Conservation (phyloP, 2,329 filamentous ascomycete genomes). For the Pseudogymnoascus sp. region DNA sequence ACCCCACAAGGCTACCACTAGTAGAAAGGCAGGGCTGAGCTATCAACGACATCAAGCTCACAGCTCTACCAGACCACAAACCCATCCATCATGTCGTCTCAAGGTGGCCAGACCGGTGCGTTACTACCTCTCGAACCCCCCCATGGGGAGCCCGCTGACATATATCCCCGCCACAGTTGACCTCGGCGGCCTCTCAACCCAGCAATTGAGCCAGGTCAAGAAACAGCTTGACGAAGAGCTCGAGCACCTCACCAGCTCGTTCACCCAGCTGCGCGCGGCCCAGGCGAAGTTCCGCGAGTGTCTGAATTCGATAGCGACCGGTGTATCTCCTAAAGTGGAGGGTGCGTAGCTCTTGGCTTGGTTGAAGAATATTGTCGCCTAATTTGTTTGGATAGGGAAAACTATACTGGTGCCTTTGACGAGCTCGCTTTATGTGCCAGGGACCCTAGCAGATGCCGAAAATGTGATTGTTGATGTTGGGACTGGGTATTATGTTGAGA, state of each 20-base stretch:
- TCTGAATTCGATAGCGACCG: slow-evolving; percentile 64
- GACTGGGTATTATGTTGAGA: slow-evolving; percentile 92
- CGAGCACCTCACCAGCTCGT: slow-evolving; percentile 85
- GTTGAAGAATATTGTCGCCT: background rate
- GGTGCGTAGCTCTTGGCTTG: slow-evolving; percentile 31
- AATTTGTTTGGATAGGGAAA: slow-evolving; percentile 33
- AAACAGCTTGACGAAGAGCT: slow-evolving; percentile 95
- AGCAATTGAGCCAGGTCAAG: slow-evolving; percentile 86
- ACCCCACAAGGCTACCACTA: slow-evolving; percentile 12
- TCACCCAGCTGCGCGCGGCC: slow-evolving; percentile 80
- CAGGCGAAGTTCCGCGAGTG: slow-evolving; percentile 92
- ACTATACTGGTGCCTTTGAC: slow-evolving; percentile 87
- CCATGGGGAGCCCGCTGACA: background rate
- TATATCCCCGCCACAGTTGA: slow-evolving; percentile 42
- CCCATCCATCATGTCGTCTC: slow-evolving; percentile 11
- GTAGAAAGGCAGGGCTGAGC: slow-evolving; percentile 11
- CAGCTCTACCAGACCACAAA: slow-evolving; percentile 4
- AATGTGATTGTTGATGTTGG: slow-evolving; percentile 87
- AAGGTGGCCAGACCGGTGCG: slow-evolving; percentile 3
- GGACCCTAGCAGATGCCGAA: slow-evolving; percentile 65
- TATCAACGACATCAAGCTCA: slow-evolving; percentile 4
- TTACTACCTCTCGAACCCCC: background rate
- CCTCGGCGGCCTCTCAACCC: slow-evolving; percentile 70
- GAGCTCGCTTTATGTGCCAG: slow-evolving; percentile 88
- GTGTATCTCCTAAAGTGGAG: slow-evolving; percentile 39